Conservation (phyloP, 2,329 filamentous ascomycete species). For the Colletotrichum sp. region DNA sequence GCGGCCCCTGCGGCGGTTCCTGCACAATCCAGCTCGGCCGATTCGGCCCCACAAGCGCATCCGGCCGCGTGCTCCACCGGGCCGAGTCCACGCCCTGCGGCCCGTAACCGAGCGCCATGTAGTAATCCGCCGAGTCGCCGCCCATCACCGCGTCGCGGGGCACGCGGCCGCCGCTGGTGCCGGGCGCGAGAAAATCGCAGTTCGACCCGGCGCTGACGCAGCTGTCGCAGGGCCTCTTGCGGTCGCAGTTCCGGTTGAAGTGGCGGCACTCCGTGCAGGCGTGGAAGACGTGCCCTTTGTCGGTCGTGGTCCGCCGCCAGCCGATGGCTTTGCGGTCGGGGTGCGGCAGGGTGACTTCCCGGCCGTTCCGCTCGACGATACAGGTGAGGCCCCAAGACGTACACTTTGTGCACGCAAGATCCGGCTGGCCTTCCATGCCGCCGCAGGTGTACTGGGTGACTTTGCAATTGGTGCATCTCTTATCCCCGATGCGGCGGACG, state of each 20-base stretch:
- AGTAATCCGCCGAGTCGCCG: constrained; percentile 35
- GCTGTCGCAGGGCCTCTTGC: constrained; percentile 41
- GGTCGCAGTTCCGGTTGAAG: constrained; percentile 31
- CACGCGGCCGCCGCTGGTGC: background rate
- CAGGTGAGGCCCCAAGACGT: constrained; percentile 16
- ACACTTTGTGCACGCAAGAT: constrained; percentile 18
- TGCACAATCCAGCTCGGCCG: constrained; percentile 16
- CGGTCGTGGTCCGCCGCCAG: background rate
- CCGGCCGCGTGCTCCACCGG: background rate
- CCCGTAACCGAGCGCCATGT: constrained; percentile 34
- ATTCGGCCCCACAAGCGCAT: constrained; percentile 11
- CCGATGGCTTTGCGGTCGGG: constrained; percentile 11
- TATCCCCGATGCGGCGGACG: background rate
- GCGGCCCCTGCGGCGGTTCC: background rate
- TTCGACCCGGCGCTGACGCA: constrained; percentile 26
- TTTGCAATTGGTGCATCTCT: constrained; percentile 4
- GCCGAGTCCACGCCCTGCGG: constrained; percentile 29
- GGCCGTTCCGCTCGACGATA: background rate
- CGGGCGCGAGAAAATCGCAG: constrained; percentile 14
- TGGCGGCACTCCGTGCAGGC: constrained; percentile 6
- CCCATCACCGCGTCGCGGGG: constrained; percentile 8
- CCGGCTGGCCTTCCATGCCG: background rate
- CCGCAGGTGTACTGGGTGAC: background rate
- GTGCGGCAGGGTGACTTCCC: background rate
- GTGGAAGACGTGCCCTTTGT: background rate